A percentile compares a stretch with the other conserved stretches of the same genome.
Conservation (phyloP, 2,329 filamentous ascomycete genomes). For the Pseudopithomyces chartarum region DNA sequence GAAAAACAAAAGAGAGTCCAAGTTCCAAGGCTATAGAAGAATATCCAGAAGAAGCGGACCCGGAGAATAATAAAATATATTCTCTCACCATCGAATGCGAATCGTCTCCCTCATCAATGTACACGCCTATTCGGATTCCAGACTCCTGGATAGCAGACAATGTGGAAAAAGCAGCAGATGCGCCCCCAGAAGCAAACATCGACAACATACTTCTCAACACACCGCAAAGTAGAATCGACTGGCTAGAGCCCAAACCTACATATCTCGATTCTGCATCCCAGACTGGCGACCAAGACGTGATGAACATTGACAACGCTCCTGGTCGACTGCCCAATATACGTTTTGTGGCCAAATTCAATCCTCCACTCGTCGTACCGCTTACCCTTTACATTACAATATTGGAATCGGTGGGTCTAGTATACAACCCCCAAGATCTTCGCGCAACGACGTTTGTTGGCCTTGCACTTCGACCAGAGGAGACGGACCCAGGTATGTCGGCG, state of each 20-base stretch:
- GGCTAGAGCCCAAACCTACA: conserved; percentile 73
- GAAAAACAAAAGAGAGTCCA: conserved; percentile 44
- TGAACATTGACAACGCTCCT: conserved; percentile 59
- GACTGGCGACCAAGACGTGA: conserved; percentile 54
- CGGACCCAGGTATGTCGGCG: conserved; percentile 60
- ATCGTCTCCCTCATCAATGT: conserved; percentile 51
- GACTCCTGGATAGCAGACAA: conserved; percentile 73
- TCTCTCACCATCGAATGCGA: conserved; percentile 71
- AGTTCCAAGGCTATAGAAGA: conserved; percentile 24
- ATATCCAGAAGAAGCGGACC: conserved; percentile 38
- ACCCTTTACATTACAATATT: conserved; percentile 67
- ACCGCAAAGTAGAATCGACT: conserved; percentile 59
- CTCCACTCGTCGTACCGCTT: conserved; percentile 72
- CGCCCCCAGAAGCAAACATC: conserved; percentile 42
- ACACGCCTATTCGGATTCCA: conserved; percentile 70
- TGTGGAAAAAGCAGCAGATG: conserved; percentile 61
- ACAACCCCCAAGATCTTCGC: conserved; percentile 58
- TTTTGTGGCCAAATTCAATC: conserved; percentile 76
- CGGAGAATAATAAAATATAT: conserved; percentile 61
- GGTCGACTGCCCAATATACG: conserved; percentile 70
- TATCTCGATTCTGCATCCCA: conserved; percentile 47
- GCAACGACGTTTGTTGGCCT: conserved; percentile 56
- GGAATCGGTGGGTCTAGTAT: conserved; percentile 62
- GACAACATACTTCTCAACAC: conserved; percentile 49
- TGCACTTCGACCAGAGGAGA: conserved; percentile 51